phyloP scores from a whole-genome alignment of 1,284 basidiomycete genomes.

The Trametes sp. region DNA sequence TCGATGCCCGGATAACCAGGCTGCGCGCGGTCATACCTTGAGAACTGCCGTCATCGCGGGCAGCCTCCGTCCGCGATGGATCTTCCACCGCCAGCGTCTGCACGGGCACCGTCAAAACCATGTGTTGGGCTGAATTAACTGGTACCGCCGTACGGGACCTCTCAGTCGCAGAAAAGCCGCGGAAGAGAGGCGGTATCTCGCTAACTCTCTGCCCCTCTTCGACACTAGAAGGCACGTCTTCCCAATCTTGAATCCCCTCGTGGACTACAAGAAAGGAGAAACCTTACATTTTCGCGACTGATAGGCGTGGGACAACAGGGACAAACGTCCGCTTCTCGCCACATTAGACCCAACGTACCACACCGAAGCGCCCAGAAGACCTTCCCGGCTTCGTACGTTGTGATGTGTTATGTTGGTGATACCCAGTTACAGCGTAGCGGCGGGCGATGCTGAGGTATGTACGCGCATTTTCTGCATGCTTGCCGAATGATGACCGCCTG shows the following conservation, averaged over 20 bases:
- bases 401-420: neutral
- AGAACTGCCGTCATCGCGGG: slow-evolving; percentile 7
- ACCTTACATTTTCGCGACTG: neutral
- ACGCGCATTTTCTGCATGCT: neutral
- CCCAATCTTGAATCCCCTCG: neutral
- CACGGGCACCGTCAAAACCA: slow-evolving; percentile 8
- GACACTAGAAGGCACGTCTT: neutral
- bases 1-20: slow-evolving; percentile 18
- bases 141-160: neutral
- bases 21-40: slow-evolving; percentile 3
- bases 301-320: neutral
- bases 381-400: neutral
- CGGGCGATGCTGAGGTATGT: neutral
- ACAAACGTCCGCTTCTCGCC: neutral
- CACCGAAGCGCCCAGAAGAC: neutral
- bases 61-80: slow-evolving; percentile 6
- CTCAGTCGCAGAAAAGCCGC: slow-evolving; percentile 2
- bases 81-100: slow-evolving; percentile 2
- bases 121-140: slow-evolving; percentile 7
- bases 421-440: neutral
- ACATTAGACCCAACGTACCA: neutral
- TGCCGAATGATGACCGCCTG: neutral
- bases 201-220: neutral
- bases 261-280: neutral
- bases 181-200: slow-evolving; percentile 1